phyloP scores from a whole-genome alignment of 345 rosid genomes.

The Eucalyptus urophylla region DNA sequence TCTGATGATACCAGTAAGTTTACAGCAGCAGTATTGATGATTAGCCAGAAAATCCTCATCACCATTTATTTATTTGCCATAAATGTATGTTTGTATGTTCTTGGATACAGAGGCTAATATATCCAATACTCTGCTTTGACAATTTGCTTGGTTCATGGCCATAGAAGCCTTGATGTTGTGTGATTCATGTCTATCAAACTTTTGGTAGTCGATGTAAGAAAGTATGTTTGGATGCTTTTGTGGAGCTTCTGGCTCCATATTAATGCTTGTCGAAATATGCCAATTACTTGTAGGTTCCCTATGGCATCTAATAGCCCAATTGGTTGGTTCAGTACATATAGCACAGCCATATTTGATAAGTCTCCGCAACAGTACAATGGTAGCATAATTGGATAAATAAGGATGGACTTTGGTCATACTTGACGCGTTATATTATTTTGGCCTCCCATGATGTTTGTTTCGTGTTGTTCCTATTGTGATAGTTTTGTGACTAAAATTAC shows the following conservation, averaged over 20 bases:
- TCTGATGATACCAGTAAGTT: not conserved
- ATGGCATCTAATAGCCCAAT: not conserved
- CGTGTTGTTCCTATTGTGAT: not conserved
- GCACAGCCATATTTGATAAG: not conserved
- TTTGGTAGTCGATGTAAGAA: not conserved
- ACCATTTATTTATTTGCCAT: not conserved
- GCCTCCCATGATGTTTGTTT: not conserved
- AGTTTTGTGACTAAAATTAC: not conserved
- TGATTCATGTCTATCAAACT: not conserved
- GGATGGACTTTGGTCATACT: not conserved
- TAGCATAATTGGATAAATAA: not conserved
- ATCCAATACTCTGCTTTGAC: not conserved
- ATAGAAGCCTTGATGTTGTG: not conserved
- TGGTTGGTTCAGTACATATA: not conserved
- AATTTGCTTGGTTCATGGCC: not conserved
- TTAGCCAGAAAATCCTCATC: not conserved
- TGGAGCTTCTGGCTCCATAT: not conserved
- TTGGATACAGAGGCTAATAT: not conserved
- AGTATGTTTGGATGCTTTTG: not conserved
- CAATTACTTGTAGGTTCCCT: not conserved
- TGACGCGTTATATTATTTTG: not conserved
- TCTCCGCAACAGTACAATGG: not conserved
- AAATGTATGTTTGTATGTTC: not conserved
- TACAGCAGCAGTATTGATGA: not conserved
- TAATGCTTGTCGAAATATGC: not conserved